Evolutionary conservation across 2,329 filamentous ascomycete genomes (phyloP).

Genomic region (Fusarium brevicatenulatum): DNA sequence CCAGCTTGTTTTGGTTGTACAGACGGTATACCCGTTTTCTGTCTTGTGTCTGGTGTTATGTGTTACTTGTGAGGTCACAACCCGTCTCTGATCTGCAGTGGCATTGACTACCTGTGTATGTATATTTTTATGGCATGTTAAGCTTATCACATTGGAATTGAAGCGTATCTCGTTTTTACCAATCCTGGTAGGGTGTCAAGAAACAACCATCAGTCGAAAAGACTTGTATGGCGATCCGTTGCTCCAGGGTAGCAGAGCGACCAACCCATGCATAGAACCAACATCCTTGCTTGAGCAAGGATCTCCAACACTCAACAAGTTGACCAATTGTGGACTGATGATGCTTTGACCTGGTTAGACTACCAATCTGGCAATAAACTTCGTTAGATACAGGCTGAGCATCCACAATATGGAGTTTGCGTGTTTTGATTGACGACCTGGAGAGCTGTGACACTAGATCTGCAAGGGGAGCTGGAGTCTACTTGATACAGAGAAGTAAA

Average conservation of each 20-base stretch:
- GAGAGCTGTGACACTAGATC: conserved; percentile 12
- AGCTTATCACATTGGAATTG: background rate
- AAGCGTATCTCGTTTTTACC: background rate
- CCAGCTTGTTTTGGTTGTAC: background rate
- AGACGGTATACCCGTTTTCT: background rate
- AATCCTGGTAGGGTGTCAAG: background rate
- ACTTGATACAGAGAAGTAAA: background rate
- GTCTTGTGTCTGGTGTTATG: background rate
- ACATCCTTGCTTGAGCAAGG: background rate
- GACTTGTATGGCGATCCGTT: background rate
- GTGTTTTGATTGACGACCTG: conserved; percentile 23
- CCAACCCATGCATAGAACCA: no score
- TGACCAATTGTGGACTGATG: conserved; percentile 5
- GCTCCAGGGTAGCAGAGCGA: background rate
- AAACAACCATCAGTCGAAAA: background rate
- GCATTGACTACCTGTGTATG: background rate
- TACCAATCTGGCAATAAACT: conserved; percentile 13
- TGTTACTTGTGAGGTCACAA: background rate
- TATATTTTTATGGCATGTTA: background rate
- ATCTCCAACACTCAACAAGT: background rate
- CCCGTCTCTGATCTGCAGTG: background rate
- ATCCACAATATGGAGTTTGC: conserved; percentile 12
- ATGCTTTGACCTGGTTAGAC: background rate
- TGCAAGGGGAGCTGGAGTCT: conserved; percentile 2
- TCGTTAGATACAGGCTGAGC: background rate